Base-by-base conservation (phyloP, 192 early-diverging fungal genomes). In the Endogone sp. region DNA sequence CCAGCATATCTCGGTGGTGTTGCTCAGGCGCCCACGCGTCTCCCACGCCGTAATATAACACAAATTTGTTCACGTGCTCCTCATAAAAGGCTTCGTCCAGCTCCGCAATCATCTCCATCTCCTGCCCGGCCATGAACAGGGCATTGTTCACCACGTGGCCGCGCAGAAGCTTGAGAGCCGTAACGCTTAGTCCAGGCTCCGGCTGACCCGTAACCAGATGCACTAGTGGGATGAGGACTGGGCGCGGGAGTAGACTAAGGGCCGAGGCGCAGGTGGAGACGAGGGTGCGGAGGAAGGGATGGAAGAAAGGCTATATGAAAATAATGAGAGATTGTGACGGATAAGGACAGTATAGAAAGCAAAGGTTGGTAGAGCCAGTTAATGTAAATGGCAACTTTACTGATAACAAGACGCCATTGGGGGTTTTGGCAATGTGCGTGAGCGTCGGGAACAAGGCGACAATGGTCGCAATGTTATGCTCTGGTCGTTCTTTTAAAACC, bases 381-480 rank as follows among this genome's bases (percentile, higher is more conserved):
- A 62, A 16, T 27, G 26, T 23, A 62, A 16, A 11, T 22, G 61
- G 16, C n/a, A 11, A 13, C 10, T 30, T 59, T 82, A 86, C 85
- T 61, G 80, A 73, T 54, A 92, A 69, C 27, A 86, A 74, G 4
- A 79, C 79, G 16, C 93, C 95, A 13, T 90, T 88, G 0, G 91
- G 91, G 22, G 91, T 93, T n/a, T 82, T 72, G 2, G 84, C 88
- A 56, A 97, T 94, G 23, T 87, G 71, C 25, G 89, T 88, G 9
- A 97, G 69, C 1, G 93, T 91, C 21, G 95, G 95, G 68, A 95
- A 97, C 58, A 97, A 75, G 0, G 76, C 74, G 66, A 93, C 86
- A 4, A 90, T 62, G 20, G 84, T 86, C 31, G 78, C 72, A n/a
- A 95, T 86, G 24, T 81, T 79, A 62, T 82, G 83, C 55, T 85